These are phyloP conservation scores for Magnaporthiopsis incrustans DNA, from an alignment of 2,329 filamentous ascomycete genomes.

Conservation along the genomic window DNA sequence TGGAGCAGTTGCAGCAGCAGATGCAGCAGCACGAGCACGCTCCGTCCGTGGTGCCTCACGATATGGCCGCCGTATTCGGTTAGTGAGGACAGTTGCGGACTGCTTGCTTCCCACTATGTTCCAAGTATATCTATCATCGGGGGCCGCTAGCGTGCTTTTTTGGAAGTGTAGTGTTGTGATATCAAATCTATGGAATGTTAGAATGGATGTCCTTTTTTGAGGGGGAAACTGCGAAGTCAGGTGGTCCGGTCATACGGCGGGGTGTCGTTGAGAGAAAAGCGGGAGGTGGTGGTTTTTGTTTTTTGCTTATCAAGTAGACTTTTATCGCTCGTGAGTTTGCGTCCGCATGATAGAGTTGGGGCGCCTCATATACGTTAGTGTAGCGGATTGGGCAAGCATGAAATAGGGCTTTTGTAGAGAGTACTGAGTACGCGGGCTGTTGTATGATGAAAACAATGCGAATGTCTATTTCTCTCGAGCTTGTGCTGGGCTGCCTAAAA, in stretches of 20 bases:
- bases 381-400: not conserved
- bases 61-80: not conserved
- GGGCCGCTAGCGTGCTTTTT: not conserved
- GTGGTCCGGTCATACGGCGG: not conserved
- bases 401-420: not conserved
- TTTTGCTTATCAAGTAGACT: not conserved
- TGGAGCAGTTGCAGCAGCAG: slow-evolving; percentile 2
- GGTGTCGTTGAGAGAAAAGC: not conserved
- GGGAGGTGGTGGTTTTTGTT: not conserved
- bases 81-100: not conserved
- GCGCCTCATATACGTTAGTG: not conserved
- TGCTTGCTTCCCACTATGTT: not conserved
- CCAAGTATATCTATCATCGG: not conserved
- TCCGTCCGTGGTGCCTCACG: not conserved
- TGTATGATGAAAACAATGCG: not conserved
- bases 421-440: no score
- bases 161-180: not conserved
- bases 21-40: not conserved
- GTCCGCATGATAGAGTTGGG: not conserved
- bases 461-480: not conserved
- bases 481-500: no score
- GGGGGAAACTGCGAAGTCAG: not conserved
- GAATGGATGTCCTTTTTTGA: not conserved
- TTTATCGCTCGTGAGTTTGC: no score
- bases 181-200: not conserved